Percentiles rank a stretch among this genome's conserved stretches.
Conservation (phyloP, 78 protist species). For the Creolimax fragrantissima region DNA sequence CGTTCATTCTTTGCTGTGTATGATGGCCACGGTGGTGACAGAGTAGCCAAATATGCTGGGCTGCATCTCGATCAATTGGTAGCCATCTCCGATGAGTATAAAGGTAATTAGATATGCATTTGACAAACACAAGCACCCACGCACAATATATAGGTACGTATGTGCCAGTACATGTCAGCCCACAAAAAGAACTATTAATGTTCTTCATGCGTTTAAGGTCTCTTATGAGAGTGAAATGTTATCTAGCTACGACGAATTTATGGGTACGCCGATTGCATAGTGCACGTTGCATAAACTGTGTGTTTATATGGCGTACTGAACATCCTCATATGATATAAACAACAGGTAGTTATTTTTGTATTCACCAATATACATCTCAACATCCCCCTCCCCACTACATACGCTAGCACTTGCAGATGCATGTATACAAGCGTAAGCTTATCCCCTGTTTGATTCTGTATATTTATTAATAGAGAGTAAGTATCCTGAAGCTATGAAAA, state of each 20-base stretch:
- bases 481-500: neutral
- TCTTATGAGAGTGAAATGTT: too few relatives aligned
- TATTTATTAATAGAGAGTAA: neutral
- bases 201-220: neutral
- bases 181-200: neutral
- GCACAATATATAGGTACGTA: neutral
- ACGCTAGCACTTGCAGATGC: neutral
- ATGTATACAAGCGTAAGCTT: neutral
- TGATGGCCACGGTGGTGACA: conserved; percentile 32
- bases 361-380: neutral
- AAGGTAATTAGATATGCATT: too few relatives aligned
- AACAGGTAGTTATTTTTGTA: neutral
- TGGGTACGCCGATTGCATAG: too few relatives aligned
- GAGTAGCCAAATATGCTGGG: conserved; percentile 2
- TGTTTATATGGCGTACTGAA: too few relatives aligned
- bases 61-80: neutral
- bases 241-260: too few relatives aligned
- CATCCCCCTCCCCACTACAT: too few relatives aligned
- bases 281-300: too few relatives aligned
- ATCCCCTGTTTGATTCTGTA: neutral
- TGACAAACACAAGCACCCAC: too few relatives aligned
- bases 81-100: neutral
- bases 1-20: conserved; percentile 20
- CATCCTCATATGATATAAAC: too few relatives aligned
- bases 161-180: neutral